Percentiles rank a stretch among this genome's conserved stretches.
Evolutionary conservation across 2,329 filamentous ascomycete species (phyloP).

Genomic region (Exserohilum turcica): DNA sequence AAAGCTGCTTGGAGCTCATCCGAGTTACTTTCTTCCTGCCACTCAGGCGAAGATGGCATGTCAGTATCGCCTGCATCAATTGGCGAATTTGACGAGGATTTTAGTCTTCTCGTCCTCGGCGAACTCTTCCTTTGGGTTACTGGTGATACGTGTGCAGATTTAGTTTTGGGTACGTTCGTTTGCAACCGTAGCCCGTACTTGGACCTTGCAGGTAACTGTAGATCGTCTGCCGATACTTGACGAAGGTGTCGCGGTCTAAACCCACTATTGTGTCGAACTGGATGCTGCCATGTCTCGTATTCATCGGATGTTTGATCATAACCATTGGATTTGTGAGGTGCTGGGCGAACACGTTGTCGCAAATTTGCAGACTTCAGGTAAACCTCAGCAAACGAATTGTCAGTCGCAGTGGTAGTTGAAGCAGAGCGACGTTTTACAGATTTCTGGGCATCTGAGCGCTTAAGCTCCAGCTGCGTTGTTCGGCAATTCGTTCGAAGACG

Average conservation of each 20-base stretch:
- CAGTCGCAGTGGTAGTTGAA: neutral
- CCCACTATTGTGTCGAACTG: neutral
- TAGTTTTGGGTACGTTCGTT: conserved; percentile 26
- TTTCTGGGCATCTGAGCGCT: conserved; percentile 33
- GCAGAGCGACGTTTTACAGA: conserved; percentile 28
- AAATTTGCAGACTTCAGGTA: neutral
- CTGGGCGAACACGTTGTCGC: conserved; percentile 3
- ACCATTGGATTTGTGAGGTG: neutral
- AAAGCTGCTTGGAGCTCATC: conserved; percentile 29
- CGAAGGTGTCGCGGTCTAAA: conserved; percentile 7
- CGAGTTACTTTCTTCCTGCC: conserved; percentile 25
- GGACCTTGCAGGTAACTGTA: neutral
- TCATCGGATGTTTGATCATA: conserved; percentile 3
- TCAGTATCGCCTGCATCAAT: conserved; percentile 6
- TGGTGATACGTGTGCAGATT: conserved; percentile 32
- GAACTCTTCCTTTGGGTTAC: conserved; percentile 20
- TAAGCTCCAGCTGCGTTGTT: conserved; percentile 16
- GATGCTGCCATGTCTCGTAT: conserved; percentile 17
- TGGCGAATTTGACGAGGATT: conserved; percentile 18
- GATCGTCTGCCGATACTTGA: conserved; percentile 17
- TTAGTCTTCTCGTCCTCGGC: conserved; percentile 13
- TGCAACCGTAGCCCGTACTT: conserved; percentile 24
- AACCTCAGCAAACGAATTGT: neutral
- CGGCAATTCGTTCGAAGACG: conserved; percentile 20
- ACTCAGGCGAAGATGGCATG: conserved; percentile 17